These are phyloP conservation scores for Coemansia reversa DNA, from an alignment of 192 early-diverging fungal genomes.

Conservation along the genomic window DNA sequence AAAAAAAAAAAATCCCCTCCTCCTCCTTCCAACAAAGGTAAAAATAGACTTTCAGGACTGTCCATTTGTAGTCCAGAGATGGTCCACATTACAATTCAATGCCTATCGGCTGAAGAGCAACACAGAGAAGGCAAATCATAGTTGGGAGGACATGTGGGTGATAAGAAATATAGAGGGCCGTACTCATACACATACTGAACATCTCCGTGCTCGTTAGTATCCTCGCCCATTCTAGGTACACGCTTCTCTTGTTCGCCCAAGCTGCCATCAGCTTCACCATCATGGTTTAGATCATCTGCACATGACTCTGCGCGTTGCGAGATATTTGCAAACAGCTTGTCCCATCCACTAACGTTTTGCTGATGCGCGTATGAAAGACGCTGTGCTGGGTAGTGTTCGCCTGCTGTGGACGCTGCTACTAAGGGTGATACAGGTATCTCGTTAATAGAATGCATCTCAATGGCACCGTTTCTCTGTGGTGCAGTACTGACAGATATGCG, in stretches of 20 bases:
- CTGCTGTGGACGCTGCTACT: conserved; percentile 24
- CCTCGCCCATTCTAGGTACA: conserved; percentile 45
- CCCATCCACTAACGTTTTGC: conserved; percentile 50
- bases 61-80: no score
- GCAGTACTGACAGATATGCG: no score
- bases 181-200: conserved; percentile 58
- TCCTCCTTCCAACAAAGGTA: no score
- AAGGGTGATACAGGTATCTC: conserved; percentile 28
- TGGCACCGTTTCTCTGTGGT: no score
- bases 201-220: conserved; percentile 42
- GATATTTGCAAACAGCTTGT: conserved; percentile 42
- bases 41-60: no score
- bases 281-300: conserved; percentile 20
- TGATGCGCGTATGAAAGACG: conserved; percentile 50
- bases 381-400: conserved; percentile 29
- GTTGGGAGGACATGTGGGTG: background rate
- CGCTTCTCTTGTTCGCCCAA: conserved; percentile 7
- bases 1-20: no score
- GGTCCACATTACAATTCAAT: no score
- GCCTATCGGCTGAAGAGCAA: background rate
- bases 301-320: conserved; percentile 34
- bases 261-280: background rate
- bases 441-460: no score
- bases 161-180: conserved; percentile 9
- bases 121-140: background rate